phyloP scores from a whole-genome alignment of 1,139 yeast genomes.

The Debaryomycetaceae sp. region DNA sequence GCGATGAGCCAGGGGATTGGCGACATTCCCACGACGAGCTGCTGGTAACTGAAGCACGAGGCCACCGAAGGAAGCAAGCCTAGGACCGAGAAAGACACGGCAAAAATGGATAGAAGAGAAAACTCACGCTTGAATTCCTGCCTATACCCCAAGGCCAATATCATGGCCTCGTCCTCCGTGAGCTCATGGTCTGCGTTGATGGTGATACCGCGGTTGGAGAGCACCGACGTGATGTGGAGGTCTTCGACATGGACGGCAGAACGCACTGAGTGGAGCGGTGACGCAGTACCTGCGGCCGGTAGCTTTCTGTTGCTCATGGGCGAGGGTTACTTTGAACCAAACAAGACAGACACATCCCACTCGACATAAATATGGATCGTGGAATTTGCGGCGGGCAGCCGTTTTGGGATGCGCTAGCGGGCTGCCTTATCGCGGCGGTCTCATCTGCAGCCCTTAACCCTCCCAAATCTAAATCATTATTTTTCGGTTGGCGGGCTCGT shows the following conservation, averaged over 20 bases:
- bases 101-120: slow-evolving; percentile 55
- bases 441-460: neutral
- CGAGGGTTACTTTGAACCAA: too few relatives aligned
- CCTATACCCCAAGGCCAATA: slow-evolving; percentile 65
- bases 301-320: too few relatives aligned
- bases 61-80: slow-evolving; percentile 71
- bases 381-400: too few relatives aligned
- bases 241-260: slow-evolving; percentile 41
- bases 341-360: too few relatives aligned
- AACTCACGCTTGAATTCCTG: slow-evolving; percentile 73
- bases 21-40: slow-evolving; percentile 46
- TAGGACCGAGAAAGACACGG: slow-evolving; percentile 69
- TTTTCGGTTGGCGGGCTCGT: too few relatives aligned
- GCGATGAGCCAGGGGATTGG: slow-evolving; percentile 57
- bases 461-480: too few relatives aligned
- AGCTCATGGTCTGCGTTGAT: slow-evolving; percentile 45
- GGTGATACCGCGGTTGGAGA: slow-evolving; percentile 35
- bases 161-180: slow-evolving; percentile 50
- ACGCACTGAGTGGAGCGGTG: slow-evolving; percentile 21
- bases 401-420: slow-evolving; percentile 1
- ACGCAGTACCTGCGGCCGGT: slow-evolving; percentile 5
- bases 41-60: slow-evolving; percentile 52
- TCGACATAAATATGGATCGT: too few relatives aligned
- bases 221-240: slow-evolving; percentile 32
- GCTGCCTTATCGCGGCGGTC: neutral